Evolutionary conservation across 495 filamentous ascomycete genomes (phyloP).

Genomic region (Tuber umbilicatum): DNA sequence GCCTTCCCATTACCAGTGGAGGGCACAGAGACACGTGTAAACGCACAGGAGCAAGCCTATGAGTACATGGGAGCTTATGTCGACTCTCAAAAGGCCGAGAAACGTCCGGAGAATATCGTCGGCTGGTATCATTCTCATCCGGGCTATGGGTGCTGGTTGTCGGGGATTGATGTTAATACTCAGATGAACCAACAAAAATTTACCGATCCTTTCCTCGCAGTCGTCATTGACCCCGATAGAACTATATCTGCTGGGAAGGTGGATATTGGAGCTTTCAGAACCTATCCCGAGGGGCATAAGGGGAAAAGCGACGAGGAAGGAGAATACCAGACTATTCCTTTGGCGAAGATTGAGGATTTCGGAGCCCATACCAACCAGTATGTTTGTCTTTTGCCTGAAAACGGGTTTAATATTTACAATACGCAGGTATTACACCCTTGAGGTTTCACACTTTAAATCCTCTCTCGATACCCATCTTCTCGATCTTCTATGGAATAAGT

Average conservation of each 20-base stretch:
- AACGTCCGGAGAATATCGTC: conserved; percentile 79
- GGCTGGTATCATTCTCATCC: conserved; percentile 99
- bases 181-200: conserved; percentile 75
- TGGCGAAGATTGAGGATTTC: conserved; percentile 91
- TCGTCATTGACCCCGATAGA: conserved; percentile 95
- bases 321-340: conserved; percentile 69
- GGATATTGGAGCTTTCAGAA: conserved; percentile 94
- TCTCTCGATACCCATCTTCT: conserved; percentile 78
- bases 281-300: conserved; percentile 73
- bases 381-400: background rate
- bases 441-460: conserved; percentile 88
- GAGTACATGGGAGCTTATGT: conserved; percentile 90
- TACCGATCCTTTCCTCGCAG: conserved; percentile 84
- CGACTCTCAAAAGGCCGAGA: conserved; percentile 62
- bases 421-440: conserved; percentile 72
- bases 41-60: conserved; percentile 88
- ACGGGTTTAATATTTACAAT: background rate
- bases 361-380: conserved; percentile 71
- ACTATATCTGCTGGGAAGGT: conserved; percentile 93
- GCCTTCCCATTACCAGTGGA: conserved; percentile 92
- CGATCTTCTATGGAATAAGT: conserved; percentile 95
- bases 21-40: conserved; percentile 95
- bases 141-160: conserved; percentile 97
- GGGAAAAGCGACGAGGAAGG: conserved; percentile 48
- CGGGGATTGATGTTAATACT: conserved; percentile 88